phyloP scores from a whole-genome alignment of 352 stramenopile species.

The Nannochloropsis limnetica region DNA sequence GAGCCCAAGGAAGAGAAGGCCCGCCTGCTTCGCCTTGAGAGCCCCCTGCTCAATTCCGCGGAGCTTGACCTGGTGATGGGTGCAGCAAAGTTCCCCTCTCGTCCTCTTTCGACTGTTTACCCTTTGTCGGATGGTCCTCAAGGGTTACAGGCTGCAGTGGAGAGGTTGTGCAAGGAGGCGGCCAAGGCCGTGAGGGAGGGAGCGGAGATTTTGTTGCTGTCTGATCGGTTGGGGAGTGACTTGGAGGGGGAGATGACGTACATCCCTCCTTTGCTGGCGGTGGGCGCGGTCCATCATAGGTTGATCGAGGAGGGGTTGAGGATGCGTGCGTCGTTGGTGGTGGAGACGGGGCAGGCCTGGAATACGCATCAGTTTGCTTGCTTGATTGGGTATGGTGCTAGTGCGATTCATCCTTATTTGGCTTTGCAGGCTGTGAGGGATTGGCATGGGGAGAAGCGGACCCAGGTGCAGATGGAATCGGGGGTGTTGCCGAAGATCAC shows the following conservation, averaged over 20 bases:
- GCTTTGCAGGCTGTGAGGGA: slow-evolving; percentile 67
- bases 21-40: slow-evolving; percentile 65
- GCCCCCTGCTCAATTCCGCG: slow-evolving; percentile 61
- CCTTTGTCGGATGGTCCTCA: slow-evolving; percentile 44
- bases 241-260: slow-evolving; percentile 59
- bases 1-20: slow-evolving; percentile 52
- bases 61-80: slow-evolving; percentile 63
- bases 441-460: slow-evolving; percentile 60
- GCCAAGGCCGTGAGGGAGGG: slow-evolving; percentile 60
- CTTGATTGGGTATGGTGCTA: slow-evolving; percentile 69
- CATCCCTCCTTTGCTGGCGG: slow-evolving; percentile 66
- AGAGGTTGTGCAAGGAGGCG: slow-evolving; percentile 61
- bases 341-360: slow-evolving; percentile 70
- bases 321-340: slow-evolving; percentile 65
- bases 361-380: slow-evolving; percentile 71
- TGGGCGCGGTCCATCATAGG: slow-evolving; percentile 68
- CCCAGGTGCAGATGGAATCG: slow-evolving; percentile 51
- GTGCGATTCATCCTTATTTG: slow-evolving; percentile 70
- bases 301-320: slow-evolving; percentile 68
- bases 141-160: slow-evolving; percentile 57
- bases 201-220: slow-evolving; percentile 65
- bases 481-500: slow-evolving; percentile 46
- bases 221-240: slow-evolving; percentile 57
- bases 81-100: slow-evolving; percentile 56
- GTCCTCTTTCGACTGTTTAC: slow-evolving; percentile 59